Base-by-base conservation (phyloP, 1,139 yeast species). In the Yamadazyma siamensis region DNA sequence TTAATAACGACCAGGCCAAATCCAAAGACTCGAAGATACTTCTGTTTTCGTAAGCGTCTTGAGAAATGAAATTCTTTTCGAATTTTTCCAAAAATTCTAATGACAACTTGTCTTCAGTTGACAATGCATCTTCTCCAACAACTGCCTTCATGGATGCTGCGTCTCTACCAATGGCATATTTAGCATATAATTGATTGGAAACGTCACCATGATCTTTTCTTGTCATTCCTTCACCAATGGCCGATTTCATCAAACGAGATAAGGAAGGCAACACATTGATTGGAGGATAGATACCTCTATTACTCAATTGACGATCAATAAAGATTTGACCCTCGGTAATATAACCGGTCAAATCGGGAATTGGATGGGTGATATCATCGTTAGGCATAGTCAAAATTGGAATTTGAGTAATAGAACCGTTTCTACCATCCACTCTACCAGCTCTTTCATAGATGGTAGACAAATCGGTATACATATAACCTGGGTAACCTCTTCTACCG, bases 71-170 rank as follows among this genome's bases (percentile, higher is more conserved):
- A 34, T 91, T 83, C 74, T 85, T 87, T 66, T 91, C 99, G 53
- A 91, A 91, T 70, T 91, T 91, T 59, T 94, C 98, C 68, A 91
- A 79, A 61, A 91, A 91, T 69, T 91, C 99, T 54, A 91, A 75
- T 2, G 98, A 91, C 46, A 91, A 76, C 67, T 91, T 94, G 67
- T 91, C 99, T 66, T 91, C 99, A 46, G 87, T 86, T 21, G 96
- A 88, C 54, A 91, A 75, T 23, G 99, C 98, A 65, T 91, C 99
- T 65, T 91, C 99, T 77, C 99, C 99, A 50, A 91, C 99, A 46
- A 91, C 99, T n/a, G 98, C 96, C 71, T 91, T 91, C 99, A 91
- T 91, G 49, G 98, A 96, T 30, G 98, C 98, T 19, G 98, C 99
- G 66, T 91, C 99, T 68, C 89, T 85, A 73, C 99, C 99, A 69